phyloP scores from a whole-genome alignment of 106 monocot species.

The Dendrobium chrysotoxum region DNA sequence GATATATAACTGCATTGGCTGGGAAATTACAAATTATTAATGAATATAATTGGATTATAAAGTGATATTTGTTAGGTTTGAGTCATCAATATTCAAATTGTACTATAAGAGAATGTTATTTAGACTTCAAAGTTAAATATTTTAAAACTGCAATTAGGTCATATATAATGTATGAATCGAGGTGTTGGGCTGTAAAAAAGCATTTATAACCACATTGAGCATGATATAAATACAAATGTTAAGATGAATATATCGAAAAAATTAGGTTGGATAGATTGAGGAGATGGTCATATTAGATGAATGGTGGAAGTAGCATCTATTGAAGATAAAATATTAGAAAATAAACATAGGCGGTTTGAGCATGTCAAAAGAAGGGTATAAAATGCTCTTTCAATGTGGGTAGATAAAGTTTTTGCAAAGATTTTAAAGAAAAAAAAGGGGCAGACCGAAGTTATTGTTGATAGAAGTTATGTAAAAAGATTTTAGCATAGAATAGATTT shows the following conservation, averaged over 20 bases:
- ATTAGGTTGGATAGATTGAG: not conserved
- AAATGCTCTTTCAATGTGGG: too few species aligned
- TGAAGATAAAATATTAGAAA: too few species aligned
- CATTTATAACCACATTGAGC: too few species aligned
- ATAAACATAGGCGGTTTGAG: too few species aligned
- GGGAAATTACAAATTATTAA: not conserved
- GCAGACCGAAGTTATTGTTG: not conserved
- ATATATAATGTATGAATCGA: too few species aligned
- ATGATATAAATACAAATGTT: not conserved
- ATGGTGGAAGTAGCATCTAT: too few species aligned
- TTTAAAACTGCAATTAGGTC: not conserved
- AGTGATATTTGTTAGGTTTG: not conserved
- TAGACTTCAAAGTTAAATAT: not conserved
- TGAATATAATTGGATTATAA: not conserved
- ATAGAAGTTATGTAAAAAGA: not conserved
- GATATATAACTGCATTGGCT: not conserved
- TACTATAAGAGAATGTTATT: not conserved
- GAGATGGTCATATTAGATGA: too few species aligned
- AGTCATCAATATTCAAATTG: not conserved
- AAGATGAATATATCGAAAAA: not conserved
- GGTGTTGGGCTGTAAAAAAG: too few species aligned
- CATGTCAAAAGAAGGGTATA: too few species aligned
- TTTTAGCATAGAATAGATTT: not conserved
- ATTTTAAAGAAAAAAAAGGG: too few species aligned
- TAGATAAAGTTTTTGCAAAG: too few species aligned